Percentiles rank a stretch among this genome's conserved stretches.
Evolutionary conservation across 768 basidiomycete species (phyloP).

Genomic region (Rossbeevera mucosa): DNA sequence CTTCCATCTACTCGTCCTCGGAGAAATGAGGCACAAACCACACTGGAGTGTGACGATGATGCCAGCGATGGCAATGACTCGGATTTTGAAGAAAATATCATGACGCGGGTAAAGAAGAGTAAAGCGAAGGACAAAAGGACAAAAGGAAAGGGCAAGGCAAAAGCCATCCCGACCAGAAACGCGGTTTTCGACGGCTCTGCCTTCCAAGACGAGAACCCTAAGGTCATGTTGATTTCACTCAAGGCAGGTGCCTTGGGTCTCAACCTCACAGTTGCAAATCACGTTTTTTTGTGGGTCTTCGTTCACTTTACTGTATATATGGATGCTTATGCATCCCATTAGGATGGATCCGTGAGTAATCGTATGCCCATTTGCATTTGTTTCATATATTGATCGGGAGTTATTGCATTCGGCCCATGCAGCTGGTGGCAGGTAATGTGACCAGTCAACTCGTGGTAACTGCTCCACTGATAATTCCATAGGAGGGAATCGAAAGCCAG

Average conservation of each 20-base stretch:
- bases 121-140: slow-evolving; percentile 35
- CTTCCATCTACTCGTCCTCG: slow-evolving; percentile 8
- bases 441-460: neutral
- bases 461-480: slow-evolving; percentile 10
- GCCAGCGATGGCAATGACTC: slow-evolving; percentile 30
- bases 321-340: slow-evolving; percentile 9
- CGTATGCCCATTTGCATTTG: neutral
- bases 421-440: slow-evolving; percentile 73
- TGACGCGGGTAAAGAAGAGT: slow-evolving; percentile 27
- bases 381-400: slow-evolving; percentile 11
- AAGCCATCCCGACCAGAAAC: slow-evolving; percentile 14
- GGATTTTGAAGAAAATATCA: slow-evolving; percentile 30
- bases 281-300: slow-evolving; percentile 67
- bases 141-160: slow-evolving; percentile 37
- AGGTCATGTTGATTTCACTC: slow-evolving; percentile 82
- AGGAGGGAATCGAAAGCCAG: slow-evolving; percentile 83
- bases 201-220: slow-evolving; percentile 48
- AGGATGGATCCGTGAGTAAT: slow-evolving; percentile 79
- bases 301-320: neutral
- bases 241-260: slow-evolving; percentile 85
- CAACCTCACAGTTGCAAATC: slow-evolving; percentile 86
- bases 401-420: slow-evolving; percentile 1
- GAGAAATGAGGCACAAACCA: slow-evolving; percentile 5
- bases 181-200: slow-evolving; percentile 17
- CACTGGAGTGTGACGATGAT: slow-evolving; percentile 7